Conservation (phyloP, 139 green algal genomes). For the Gonium pectorale region DNA sequence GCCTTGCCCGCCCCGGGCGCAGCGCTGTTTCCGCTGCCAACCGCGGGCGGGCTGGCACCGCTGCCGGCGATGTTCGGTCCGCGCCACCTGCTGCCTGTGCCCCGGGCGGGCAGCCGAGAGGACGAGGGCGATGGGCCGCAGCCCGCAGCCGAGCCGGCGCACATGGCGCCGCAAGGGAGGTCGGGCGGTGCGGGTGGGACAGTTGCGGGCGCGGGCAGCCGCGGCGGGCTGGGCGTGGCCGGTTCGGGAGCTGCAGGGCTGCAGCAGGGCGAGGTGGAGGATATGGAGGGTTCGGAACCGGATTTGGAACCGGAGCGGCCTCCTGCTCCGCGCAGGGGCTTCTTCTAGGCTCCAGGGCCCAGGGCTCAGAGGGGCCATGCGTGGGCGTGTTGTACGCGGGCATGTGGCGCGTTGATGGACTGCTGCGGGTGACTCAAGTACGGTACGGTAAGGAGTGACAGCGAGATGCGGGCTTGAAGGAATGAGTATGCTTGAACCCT, state of each 20-base stretch:
- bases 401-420: too few relatives aligned
- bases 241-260: neutral
- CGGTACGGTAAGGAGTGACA: too few relatives aligned
- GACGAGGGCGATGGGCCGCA: constrained; percentile 9
- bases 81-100: neutral
- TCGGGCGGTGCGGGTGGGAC: too few relatives aligned
- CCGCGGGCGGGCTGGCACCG: neutral
- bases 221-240: neutral
- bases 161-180: too few relatives aligned
- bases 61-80: neutral
- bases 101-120: neutral
- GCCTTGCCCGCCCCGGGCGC: neutral
- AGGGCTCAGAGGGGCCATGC: too few relatives aligned
- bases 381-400: too few relatives aligned
- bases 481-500: too few relatives aligned
- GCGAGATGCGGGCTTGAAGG: too few relatives aligned
- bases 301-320: neutral
- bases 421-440: too few relatives aligned
- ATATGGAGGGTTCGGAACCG: neutral
- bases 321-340: neutral
- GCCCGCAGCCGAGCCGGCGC: too few relatives aligned
- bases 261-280: neutral
- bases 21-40: too few relatives aligned
- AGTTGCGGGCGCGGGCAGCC: too few relatives aligned
- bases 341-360: neutral